A percentile compares a stretch with the other conserved stretches of the same genome.
phyloP scores from a whole-genome alignment of 2,329 filamentous ascomycete species.

The Hypocrella siamensis region DNA sequence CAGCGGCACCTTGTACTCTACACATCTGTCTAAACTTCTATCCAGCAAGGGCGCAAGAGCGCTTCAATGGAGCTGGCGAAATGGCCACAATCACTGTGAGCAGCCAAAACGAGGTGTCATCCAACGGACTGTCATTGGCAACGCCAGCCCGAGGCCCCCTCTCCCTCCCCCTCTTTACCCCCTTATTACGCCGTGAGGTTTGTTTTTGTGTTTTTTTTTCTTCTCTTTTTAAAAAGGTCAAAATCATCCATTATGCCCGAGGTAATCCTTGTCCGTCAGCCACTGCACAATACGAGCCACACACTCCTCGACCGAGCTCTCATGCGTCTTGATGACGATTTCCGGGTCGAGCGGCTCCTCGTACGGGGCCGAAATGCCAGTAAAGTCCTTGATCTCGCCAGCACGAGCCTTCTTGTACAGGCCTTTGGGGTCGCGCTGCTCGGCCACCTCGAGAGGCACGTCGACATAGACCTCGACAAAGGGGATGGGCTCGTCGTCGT shows the following conservation, averaged over 20 bases:
- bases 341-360: slow-evolving; percentile 78
- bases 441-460: slow-evolving; percentile 77
- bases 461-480: slow-evolving; percentile 95
- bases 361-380: slow-evolving; percentile 87
- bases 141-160: too few relatives aligned
- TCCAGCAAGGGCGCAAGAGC: too few relatives aligned
- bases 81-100: too few relatives aligned
- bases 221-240: too few relatives aligned
- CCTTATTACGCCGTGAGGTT: too few relatives aligned
- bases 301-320: slow-evolving; percentile 75
- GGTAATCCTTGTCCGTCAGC: slow-evolving; percentile 49
- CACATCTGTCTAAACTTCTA: too few relatives aligned
- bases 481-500: slow-evolving; percentile 50
- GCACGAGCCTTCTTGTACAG: slow-evolving; percentile 93
- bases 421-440: slow-evolving; percentile 92
- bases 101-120: too few relatives aligned
- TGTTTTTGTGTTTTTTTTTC: too few relatives aligned
- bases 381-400: slow-evolving; percentile 94
- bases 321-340: slow-evolving; percentile 70
- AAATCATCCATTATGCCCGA: slow-evolving; percentile 10
- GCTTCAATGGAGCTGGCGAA: too few relatives aligned
- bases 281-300: slow-evolving; percentile 74
- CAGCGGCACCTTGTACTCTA: too few relatives aligned
- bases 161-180: too few relatives aligned
- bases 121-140: too few relatives aligned